These are phyloP conservation scores for Kwoniella shandongensis DNA, from an alignment of 768 basidiomycete species.

Conservation along the genomic window DNA sequence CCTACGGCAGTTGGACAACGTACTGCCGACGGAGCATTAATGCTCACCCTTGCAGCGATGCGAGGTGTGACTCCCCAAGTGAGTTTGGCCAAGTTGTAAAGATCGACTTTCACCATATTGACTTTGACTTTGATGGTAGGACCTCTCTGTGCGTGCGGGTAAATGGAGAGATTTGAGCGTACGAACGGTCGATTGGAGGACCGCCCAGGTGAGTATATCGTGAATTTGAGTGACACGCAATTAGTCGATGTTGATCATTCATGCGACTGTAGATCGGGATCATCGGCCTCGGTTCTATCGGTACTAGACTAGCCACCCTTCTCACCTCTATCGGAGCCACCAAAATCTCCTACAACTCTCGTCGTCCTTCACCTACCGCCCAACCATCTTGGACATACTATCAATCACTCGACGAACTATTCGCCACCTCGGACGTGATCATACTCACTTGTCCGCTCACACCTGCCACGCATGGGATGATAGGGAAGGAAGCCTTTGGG, in stretches of 20 bases:
- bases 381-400: constrained; percentile 24
- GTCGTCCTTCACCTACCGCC: constrained; percentile 28
- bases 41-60: constrained; percentile 31
- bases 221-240: background rate
- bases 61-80: constrained; percentile 29
- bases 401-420: constrained; percentile 45
- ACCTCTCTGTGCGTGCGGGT: constrained; percentile 27
- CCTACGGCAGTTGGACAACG: constrained; percentile 36
- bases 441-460: constrained; percentile 46
- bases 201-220: constrained; percentile 12
- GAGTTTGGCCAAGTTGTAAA: constrained; percentile 6
- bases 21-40: constrained; percentile 37
- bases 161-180: constrained; percentile 9
- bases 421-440: constrained; percentile 42
- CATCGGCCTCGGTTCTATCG: constrained; percentile 54
- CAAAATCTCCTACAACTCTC: constrained; percentile 49
- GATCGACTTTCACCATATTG: no score
- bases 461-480: constrained; percentile 32
- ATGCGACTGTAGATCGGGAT: constrained; percentile 45
- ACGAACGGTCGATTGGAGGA: constrained; percentile 15
- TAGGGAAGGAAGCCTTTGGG: constrained; percentile 32
- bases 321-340: constrained; percentile 48
- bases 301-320: constrained; percentile 41
- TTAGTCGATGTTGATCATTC: constrained; percentile 10
- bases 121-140: constrained; percentile 3